Percentiles rank a stretch among this genome's conserved stretches.
Evolutionary conservation across 192 early-diverging fungal genomes (phyloP).

Genomic region (Piromyces finnis): DNA sequence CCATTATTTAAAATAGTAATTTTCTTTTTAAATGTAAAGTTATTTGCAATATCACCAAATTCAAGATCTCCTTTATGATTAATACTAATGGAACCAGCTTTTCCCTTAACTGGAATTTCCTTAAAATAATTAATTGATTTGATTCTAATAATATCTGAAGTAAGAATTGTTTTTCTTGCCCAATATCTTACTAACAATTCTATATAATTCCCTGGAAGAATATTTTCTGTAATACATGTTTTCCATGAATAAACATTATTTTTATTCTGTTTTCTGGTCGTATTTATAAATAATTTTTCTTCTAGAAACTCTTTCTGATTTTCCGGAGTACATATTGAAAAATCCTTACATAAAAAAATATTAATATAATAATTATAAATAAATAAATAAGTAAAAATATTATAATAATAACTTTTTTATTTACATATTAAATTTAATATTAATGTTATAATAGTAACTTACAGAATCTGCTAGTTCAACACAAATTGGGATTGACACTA

Average conservation of each 20-base stretch:
- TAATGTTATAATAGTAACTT: too few relatives aligned
- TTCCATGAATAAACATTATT: conserved; percentile 22
- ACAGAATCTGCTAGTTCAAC: conserved; percentile 24
- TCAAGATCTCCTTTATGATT: conserved; percentile 31
- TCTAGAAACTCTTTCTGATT: not conserved
- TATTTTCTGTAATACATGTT: conserved; percentile 2
- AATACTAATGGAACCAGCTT: conserved; percentile 35
- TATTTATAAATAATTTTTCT: not conserved
- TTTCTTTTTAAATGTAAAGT: conserved; percentile 28
- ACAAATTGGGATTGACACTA: conserved; percentile 24
- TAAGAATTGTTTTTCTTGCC: conserved; percentile 14
- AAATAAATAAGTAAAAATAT: conserved; percentile 19
- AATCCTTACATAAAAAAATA: not conserved
- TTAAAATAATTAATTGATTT: conserved; percentile 24
- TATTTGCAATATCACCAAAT: conserved; percentile 42
- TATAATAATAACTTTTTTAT: not conserved
- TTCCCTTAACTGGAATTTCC: conserved; percentile 6
- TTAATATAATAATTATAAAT: conserved; percentile 1
- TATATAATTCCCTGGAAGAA: conserved; percentile 15
- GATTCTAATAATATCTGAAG: conserved; percentile 20
- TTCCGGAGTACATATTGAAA: conserved; percentile 2
- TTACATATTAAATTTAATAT: too few relatives aligned
- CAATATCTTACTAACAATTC: conserved; percentile 26
- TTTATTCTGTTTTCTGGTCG: conserved; percentile 7
- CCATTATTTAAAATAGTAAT: conserved; percentile 25